Percentiles rank a stretch among this genome's conserved stretches.
phyloP scores from a whole-genome alignment of 352 stramenopile species.

The Paralagenidium karlingii region DNA sequence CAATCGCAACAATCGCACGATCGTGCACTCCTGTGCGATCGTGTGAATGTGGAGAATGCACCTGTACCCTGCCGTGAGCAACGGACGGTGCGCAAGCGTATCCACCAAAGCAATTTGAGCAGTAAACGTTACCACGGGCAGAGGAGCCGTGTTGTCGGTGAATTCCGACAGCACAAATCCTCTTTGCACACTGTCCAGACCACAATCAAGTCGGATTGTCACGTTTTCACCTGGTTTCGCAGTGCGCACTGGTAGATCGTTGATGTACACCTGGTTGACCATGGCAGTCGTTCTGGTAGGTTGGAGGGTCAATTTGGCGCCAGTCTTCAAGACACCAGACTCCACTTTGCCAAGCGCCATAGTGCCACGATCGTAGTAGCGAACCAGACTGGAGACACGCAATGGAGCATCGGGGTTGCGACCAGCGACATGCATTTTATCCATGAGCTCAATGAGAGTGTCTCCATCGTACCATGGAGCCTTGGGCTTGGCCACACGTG shows the following conservation, averaged over 20 bases:
- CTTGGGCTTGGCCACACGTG: constrained; percentile 47
- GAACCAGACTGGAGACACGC: constrained; percentile 95
- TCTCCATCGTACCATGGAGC: constrained; percentile 90
- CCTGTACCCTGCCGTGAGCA: constrained; percentile 96
- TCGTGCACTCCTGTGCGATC: constrained; percentile 90
- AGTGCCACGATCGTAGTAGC: constrained; percentile 94
- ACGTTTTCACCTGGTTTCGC: constrained; percentile 98
- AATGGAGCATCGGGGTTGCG: constrained; percentile 85
- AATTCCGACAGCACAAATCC: constrained; percentile 84
- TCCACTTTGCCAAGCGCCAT: constrained; percentile 98
- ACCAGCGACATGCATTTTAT: constrained; percentile 86
- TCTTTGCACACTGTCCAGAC: constrained; percentile 75
- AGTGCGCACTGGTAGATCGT: constrained; percentile 88
- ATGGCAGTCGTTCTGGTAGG: constrained; percentile 68
- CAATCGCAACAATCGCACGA: constrained; percentile 85
- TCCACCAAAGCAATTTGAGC: constrained; percentile 93
- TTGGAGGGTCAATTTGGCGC: constrained; percentile 93
- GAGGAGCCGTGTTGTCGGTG: constrained; percentile 20
- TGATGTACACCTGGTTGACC: constrained; percentile 82
- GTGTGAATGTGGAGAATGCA: constrained; percentile 97
- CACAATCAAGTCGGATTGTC: constrained; percentile 89
- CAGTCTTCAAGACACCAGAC: constrained; percentile 85
- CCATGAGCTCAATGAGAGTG: constrained; percentile 90
- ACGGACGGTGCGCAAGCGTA: constrained; percentile 92
- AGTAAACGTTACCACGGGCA: constrained; percentile 73